Base-by-base conservation (phyloP, 768 basidiomycete genomes). In the Glaciozyma antarctica region DNA sequence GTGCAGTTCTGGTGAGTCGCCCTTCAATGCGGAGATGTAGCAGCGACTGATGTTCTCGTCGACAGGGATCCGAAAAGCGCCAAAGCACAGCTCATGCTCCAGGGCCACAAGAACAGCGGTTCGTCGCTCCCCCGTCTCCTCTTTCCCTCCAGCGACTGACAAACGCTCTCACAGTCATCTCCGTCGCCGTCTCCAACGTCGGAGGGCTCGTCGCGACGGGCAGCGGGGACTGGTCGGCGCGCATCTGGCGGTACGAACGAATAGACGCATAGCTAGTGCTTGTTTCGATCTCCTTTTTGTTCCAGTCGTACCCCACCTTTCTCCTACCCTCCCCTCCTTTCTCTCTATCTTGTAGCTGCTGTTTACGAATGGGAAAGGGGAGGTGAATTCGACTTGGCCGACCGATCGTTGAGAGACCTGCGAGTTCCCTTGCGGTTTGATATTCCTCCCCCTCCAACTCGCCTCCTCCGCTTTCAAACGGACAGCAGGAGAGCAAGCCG, bases 41-140 rank as follows among this genome's bases (percentile, higher is more conserved):
- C 38, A 41, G 38, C 2, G 13, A 15, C 38, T 41, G 38, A 41
- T 41, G 38, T 15, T 41, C 38, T 41, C 38, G 38, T 41, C 38
- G 90, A 94, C 75, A 90, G 88, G 86, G 89, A 93, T 75, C 84
- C 88, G 60, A 81, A 83, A 68, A 82, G 81, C 17, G 86, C 84
- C 48, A 82, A 85, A 49, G 86, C 91, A 73, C 93, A 98, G 76
- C 87, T 89, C 73, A 90, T 94, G 87, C 80, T 99, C 41, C 93
- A 97, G 75, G 85, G 87, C 61, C 82, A 77, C 74, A 80, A 86
- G 77, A 86, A 87, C 73, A 84, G 84, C 54, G 84, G 84, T 84
- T 69, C 43, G 82, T 76, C 43, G 28, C 69, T n/a, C 45, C 34
- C 24, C 44, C 44, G 34, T 21, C 30, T 60, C n/a, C 38, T 62